Conservation (phyloP, 176 grass and related monocot genomes). For the Cocos nucifera region DNA sequence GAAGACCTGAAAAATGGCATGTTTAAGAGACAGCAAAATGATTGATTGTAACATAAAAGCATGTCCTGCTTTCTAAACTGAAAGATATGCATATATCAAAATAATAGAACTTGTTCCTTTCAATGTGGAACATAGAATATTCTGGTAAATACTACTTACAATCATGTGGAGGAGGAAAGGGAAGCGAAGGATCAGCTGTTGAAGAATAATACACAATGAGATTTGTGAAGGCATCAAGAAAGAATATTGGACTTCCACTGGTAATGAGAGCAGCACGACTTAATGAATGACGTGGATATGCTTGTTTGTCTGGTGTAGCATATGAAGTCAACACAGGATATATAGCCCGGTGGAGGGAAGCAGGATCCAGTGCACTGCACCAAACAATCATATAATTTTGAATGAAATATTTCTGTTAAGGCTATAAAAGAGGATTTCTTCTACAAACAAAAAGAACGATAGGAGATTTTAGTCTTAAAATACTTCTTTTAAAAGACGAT, state of each 20-base stretch:
- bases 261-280: slow-evolving; percentile 76
- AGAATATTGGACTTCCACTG: slow-evolving; percentile 88
- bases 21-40: too few relatives aligned
- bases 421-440: too few relatives aligned
- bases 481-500: too few relatives aligned
- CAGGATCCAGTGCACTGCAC: slow-evolving; percentile 66
- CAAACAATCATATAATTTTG: background rate
- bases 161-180: slow-evolving; percentile 88
- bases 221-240: slow-evolving; percentile 87
- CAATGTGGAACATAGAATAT: too few relatives aligned
- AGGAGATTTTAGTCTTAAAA: too few relatives aligned
- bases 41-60: too few relatives aligned
- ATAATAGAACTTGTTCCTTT: too few relatives aligned
- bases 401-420: background rate
- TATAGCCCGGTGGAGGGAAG: slow-evolving; percentile 65
- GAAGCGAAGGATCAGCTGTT: slow-evolving; percentile 61
- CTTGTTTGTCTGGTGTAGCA: slow-evolving; percentile 80
- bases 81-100: too few relatives aligned
- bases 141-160: slow-evolving; percentile 43
- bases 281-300: slow-evolving; percentile 79
- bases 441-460: too few relatives aligned
- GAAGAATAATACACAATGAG: slow-evolving; percentile 71
- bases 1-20: slow-evolving; percentile 41
- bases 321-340: slow-evolving; percentile 78
- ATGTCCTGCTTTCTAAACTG: too few relatives aligned